Base-by-base conservation (phyloP, 192 early-diverging fungal genomes). In the Coemansia sp. region DNA sequence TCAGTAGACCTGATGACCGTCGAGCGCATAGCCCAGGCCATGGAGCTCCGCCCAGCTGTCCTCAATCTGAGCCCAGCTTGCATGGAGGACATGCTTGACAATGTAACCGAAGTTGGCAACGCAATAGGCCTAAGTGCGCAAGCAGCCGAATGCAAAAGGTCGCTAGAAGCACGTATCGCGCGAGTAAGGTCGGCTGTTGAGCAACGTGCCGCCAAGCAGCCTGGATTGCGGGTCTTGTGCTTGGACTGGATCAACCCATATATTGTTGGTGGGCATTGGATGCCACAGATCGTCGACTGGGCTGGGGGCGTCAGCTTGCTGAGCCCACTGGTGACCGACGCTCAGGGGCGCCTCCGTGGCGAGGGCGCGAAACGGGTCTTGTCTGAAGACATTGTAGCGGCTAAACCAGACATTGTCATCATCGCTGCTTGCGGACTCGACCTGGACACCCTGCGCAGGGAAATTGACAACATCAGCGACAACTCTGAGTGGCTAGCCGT, bases 221-320 rank as follows among this genome's bases (percentile, higher is more conserved):
- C 23, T 16, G 52, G 37, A 18, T 59, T 50, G 43, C 61, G 70
- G 43, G 79, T 84, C 43, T 45, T 65, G 25, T 84, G 82, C 53
- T 53, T 85, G 11, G 86, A 87, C 60, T 87, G 86, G 86, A 69
- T 77, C 28, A 79, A 84, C 64, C 86, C 86, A 18, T 69, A 83
- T 20, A 85, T 76, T 18, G 56, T 68, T 23, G 59, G 58, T 16
- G 84, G 84, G 11, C 84, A 85, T 53, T 86, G 84, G 83, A 85
- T 82, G 52, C 72, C 79, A 3, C 76, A 87, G 62, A 60, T 87
- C 39, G 78, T 87, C 35, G 58, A 84, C 20, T 67, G 84, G 64
- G 86, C 86, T 33, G 86, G 84, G 11, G 82, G 73, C 7, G 26
- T 35, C 6, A 77, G 82, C n/a, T 66, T 81, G 23, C 58, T 84